A percentile compares a stretch with the other conserved stretches of the same genome.
Conservation (phyloP, 192 early-diverging fungal species). For the Umbelopsis ramanniana region DNA sequence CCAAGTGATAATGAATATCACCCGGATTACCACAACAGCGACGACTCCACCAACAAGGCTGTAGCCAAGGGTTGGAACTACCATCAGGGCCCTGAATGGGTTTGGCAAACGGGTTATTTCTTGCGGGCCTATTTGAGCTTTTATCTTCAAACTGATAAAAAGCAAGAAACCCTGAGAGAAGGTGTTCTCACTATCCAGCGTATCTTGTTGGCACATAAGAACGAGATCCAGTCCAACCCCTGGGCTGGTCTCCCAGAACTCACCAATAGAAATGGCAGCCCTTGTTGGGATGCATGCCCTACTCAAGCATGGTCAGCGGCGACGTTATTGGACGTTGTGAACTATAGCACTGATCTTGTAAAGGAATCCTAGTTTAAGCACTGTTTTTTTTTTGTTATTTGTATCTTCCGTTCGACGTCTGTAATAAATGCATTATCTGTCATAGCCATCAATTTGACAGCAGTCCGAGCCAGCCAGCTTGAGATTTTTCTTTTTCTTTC, state of each 20-base stretch:
- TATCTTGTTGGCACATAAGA: constrained; percentile 78
- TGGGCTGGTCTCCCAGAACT: constrained; percentile 96
- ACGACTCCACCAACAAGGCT: constrained; percentile 82
- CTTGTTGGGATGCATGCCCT: constrained; percentile 84
- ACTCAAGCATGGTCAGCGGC: constrained; percentile 95
- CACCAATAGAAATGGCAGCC: constrained; percentile 85
- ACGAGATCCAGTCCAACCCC: constrained; percentile 68
- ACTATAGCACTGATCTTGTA: constrained; percentile 16
- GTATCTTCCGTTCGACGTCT: not conserved
- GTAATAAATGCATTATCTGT: not conserved
- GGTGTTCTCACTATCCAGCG: constrained; percentile 70
- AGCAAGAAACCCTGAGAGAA: constrained; percentile 40
- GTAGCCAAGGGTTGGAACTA: constrained; percentile 98
- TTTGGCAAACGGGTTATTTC: constrained; percentile 91
- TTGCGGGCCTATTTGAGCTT: constrained; percentile 85
- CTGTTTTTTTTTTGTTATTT: too few relatives aligned
- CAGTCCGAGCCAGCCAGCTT: not conserved
- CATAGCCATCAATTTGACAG: not conserved
- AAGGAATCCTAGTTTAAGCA: not conserved
- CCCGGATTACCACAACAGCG: constrained; percentile 90
- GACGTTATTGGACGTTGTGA: constrained; percentile 63
- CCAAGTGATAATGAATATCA: constrained; percentile 93
- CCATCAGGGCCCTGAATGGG: constrained; percentile 96
- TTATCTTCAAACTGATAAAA: constrained; percentile 43
- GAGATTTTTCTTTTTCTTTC: too few relatives aligned